Conservation (phyloP, 371 early-diverging fungal genomes). For the Mortierella sp. region DNA sequence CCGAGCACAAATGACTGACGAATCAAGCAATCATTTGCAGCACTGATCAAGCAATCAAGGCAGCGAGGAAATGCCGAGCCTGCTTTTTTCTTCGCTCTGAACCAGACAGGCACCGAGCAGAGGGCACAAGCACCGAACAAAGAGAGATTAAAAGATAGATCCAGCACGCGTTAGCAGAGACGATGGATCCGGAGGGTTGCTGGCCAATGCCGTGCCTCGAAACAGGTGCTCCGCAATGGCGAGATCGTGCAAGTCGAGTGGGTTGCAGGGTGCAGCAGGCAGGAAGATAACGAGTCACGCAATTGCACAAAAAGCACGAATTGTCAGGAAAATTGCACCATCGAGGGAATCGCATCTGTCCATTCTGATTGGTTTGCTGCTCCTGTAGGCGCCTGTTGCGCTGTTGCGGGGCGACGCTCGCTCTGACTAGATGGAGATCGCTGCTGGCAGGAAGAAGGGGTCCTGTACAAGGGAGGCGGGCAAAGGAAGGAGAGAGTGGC, state of each 20-base stretch:
- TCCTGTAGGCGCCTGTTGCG: neutral
- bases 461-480: neutral
- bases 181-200: neutral
- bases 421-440: constrained; percentile 5
- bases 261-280: too few relatives aligned
- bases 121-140: too few relatives aligned
- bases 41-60: neutral
- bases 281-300: neutral
- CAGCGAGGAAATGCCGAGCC: neutral
- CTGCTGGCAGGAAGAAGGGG: neutral
- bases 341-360: constrained; percentile 13
- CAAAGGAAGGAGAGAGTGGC: neutral
- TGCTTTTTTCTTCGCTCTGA: neutral
- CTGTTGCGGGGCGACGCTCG: neutral
- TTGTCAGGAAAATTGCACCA: constrained; percentile 3
- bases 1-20: neutral
- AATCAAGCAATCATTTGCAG: neutral
- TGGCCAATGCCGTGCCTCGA: constrained; percentile 7
- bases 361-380: neutral
- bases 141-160: neutral
- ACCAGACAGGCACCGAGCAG: neutral
- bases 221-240: neutral
- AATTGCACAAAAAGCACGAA: constrained; percentile 1
- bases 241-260: neutral
- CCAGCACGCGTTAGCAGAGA: neutral